Percentiles rank a stretch among this genome's conserved stretches.
phyloP scores from a whole-genome alignment of 768 basidiomycete genomes.

The Vararia minispora region DNA sequence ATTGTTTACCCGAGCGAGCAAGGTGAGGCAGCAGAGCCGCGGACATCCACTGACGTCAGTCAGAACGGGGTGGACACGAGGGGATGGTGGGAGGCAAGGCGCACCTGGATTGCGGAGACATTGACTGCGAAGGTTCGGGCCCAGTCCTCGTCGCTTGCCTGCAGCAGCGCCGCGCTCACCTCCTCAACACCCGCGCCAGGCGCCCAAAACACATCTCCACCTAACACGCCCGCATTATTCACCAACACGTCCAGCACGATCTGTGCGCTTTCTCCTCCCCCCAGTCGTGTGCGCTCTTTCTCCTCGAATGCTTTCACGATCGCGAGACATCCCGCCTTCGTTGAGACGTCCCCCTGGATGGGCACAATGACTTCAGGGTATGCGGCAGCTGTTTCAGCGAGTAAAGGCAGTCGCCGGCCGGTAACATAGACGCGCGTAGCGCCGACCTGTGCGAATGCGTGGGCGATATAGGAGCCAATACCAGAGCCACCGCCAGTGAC shows the following conservation, averaged over 20 bases:
- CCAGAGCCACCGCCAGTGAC: slow-evolving; percentile 6
- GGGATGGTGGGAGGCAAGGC: not conserved
- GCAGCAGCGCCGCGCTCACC: slow-evolving; percentile 9
- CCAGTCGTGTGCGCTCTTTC: slow-evolving; percentile 1
- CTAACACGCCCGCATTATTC: slow-evolving; percentile 9
- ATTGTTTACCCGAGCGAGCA: slow-evolving; percentile 3
- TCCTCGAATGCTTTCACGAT: slow-evolving; percentile 5
- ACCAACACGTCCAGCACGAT: slow-evolving; percentile 8
- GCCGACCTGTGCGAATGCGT: slow-evolving; percentile 10
- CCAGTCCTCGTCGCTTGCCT: slow-evolving; percentile 11
- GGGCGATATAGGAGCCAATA: slow-evolving; percentile 13
- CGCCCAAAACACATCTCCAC: slow-evolving; percentile 7
- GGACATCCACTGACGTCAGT: slow-evolving; percentile 10
- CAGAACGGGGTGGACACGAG: not conserved
- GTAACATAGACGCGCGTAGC: slow-evolving; percentile 12
- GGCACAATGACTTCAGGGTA: slow-evolving; percentile 1
- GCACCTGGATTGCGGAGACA: slow-evolving; percentile 7
- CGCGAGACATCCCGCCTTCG: slow-evolving; percentile 8
- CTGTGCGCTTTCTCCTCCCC: not conserved
- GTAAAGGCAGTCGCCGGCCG: slow-evolving; percentile 7
- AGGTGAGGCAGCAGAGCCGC: slow-evolving; percentile 11
- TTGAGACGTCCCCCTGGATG: slow-evolving; percentile 11
- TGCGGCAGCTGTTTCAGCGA: slow-evolving; percentile 3
- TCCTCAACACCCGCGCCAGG: slow-evolving; percentile 7
- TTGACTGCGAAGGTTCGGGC: slow-evolving; percentile 9